phyloP scores from a whole-genome alignment of 768 basidiomycete genomes.

The Lanmaoa rubissima region DNA sequence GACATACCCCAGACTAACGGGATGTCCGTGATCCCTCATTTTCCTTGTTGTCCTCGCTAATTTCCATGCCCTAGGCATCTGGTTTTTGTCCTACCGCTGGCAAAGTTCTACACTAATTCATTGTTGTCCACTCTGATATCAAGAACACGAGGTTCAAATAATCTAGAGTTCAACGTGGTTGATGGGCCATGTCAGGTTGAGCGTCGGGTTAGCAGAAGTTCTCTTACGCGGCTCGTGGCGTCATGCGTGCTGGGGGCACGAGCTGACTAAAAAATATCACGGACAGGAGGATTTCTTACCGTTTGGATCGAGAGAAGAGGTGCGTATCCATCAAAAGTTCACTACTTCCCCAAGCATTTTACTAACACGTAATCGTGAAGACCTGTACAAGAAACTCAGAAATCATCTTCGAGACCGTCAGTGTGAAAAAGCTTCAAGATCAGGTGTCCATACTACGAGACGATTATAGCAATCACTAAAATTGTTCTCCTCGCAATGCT shows the following conservation, averaged over 20 bases:
- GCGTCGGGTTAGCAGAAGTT: conserved; percentile 17
- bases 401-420: conserved; percentile 19
- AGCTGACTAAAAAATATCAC: conserved; percentile 7
- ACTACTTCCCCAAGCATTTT: background rate
- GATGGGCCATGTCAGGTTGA: conserved; percentile 20
- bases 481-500: background rate
- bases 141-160: conserved; percentile 19
- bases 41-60: background rate
- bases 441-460: conserved; percentile 3
- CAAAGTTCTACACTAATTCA: conserved; percentile 38
- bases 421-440: conserved; percentile 14
- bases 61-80: conserved; percentile 21
- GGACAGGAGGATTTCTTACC: conserved; percentile 12
- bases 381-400: conserved; percentile 15
- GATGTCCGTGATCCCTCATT: conserved; percentile 4
- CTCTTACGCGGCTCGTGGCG: background rate
- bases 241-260: background rate
- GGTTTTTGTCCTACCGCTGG: conserved; percentile 31
- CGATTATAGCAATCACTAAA: background rate
- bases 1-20: conserved; percentile 22
- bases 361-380: conserved; percentile 4
- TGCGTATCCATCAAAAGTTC: background rate
- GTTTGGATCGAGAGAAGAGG: conserved; percentile 13
- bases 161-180: conserved; percentile 25
- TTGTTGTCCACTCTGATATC: conserved; percentile 35